Conservation (phyloP, 73 alveolate genomes). For the Symbiodinium natans region DNA sequence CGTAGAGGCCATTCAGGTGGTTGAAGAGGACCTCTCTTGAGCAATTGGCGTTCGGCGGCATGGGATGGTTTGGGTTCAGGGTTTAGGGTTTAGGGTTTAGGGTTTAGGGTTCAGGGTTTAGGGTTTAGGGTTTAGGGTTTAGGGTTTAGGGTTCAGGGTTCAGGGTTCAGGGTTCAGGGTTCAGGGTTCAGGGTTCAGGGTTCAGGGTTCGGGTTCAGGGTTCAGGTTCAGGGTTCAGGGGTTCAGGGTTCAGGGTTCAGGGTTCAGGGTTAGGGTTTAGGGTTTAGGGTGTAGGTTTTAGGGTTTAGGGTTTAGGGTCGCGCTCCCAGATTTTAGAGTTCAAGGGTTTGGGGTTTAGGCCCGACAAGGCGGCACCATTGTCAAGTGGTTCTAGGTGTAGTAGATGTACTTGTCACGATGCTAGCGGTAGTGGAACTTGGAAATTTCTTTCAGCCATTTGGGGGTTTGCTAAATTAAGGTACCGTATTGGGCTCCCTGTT, state of each 20-base stretch:
- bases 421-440: too few relatives aligned
- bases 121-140: too few relatives aligned
- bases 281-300: too few relatives aligned
- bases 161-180: too few relatives aligned
- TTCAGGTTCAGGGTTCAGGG: too few relatives aligned
- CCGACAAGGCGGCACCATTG: background rate
- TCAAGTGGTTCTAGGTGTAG: background rate
- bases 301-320: background rate
- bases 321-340: background rate
- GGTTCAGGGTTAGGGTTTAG: too few relatives aligned
- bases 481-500: background rate
- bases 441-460: too few relatives aligned
- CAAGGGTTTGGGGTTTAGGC: background rate
- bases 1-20: conserved; percentile 59
- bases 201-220: too few relatives aligned
- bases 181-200: background rate
- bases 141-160: too few relatives aligned
- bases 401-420: background rate
- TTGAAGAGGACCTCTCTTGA: conserved; percentile 22
- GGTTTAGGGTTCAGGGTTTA: background rate
- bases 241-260: too few relatives aligned
- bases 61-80: background rate
- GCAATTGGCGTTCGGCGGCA: too few relatives aligned
- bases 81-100: background rate
- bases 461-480: background rate